These are phyloP conservation scores for Suillus luteus DNA, from an alignment of 768 basidiomycete genomes.

Conservation along the genomic window DNA sequence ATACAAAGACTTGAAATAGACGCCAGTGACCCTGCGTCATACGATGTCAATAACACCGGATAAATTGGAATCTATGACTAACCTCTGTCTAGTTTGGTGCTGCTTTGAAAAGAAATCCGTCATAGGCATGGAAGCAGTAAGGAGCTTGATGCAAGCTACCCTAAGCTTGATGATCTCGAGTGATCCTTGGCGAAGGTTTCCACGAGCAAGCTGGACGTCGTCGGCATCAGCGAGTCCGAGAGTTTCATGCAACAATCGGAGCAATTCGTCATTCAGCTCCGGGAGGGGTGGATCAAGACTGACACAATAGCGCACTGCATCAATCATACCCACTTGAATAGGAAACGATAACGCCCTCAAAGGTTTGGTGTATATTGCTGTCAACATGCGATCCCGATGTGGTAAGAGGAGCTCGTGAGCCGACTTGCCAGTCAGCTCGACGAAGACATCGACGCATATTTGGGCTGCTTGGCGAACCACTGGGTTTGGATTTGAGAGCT, in stretches of 20 bases:
- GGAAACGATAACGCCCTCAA: conserved; percentile 91
- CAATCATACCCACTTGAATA: conserved; percentile 97
- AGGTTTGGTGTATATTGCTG: conserved; percentile 94
- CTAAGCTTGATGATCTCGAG: conserved; percentile 87
- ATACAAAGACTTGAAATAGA: conserved; percentile 99
- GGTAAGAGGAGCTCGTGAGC: conserved; percentile 79
- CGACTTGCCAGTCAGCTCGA: conserved; percentile 68
- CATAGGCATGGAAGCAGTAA: conserved; percentile 93
- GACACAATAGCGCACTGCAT: conserved; percentile 93
- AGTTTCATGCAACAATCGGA: conserved; percentile 90
- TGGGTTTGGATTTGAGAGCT: conserved; percentile 84
- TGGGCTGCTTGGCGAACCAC: conserved; percentile 86
- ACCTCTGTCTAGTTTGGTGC: conserved; percentile 84
- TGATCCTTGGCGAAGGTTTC: conserved; percentile 73
- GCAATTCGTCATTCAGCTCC: conserved; percentile 89
- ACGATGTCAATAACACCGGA: conserved; percentile 1
- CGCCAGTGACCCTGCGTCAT: conserved; percentile 75
- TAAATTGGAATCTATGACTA: conserved; percentile 18
- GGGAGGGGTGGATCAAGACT: conserved; percentile 86
- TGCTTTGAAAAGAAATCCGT: conserved; percentile 92
- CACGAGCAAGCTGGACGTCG: conserved; percentile 77
- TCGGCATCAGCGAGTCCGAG: conserved; percentile 96
- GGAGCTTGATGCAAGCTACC: conserved; percentile 88
- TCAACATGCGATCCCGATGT: conserved; percentile 86
- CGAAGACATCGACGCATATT: conserved; percentile 75